Conservation (phyloP, 2,329 filamentous ascomycete genomes). For the Magnaporthiopsis poae region DNA sequence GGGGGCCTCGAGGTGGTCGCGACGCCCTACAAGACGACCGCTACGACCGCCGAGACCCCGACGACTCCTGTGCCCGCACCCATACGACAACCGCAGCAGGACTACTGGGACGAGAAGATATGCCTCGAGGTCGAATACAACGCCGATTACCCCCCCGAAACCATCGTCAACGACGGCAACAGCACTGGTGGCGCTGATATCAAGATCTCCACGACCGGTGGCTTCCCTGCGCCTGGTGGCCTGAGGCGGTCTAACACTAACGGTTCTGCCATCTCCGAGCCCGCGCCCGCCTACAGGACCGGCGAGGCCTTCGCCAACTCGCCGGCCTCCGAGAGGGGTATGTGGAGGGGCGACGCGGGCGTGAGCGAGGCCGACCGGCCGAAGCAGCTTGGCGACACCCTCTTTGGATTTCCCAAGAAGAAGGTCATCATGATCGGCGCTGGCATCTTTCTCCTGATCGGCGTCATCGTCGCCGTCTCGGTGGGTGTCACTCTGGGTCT, state of each 20-base stretch:
- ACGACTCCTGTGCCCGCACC: neutral
- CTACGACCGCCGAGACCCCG: neutral
- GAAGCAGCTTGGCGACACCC: neutral
- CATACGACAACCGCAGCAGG: neutral
- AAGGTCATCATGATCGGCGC: neutral
- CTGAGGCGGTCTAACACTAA: neutral
- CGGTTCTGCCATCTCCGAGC: neutral
- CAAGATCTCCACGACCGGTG: neutral
- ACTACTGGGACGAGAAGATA: slow-evolving; percentile 7
- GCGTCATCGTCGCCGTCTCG: neutral
- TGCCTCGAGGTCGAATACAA: slow-evolving; percentile 4
- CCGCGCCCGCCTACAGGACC: slow-evolving; percentile 4
- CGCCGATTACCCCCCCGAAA: slow-evolving; percentile 1
- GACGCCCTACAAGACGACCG: neutral
- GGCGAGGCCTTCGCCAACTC: neutral
- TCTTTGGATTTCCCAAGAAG: slow-evolving; percentile 1
- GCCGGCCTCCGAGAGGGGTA: neutral
- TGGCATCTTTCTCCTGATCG: neutral
- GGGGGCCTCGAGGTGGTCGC: neutral
- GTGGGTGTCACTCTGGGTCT: neutral
- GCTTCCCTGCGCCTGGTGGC: neutral
- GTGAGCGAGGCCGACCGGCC: neutral
- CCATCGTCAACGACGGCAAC: neutral
- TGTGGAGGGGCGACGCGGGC: slow-evolving; percentile 2
- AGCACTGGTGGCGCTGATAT: neutral